Base-by-base conservation (phyloP, 2,329 filamentous ascomycete species). In the Exophiala oligosperma region DNA sequence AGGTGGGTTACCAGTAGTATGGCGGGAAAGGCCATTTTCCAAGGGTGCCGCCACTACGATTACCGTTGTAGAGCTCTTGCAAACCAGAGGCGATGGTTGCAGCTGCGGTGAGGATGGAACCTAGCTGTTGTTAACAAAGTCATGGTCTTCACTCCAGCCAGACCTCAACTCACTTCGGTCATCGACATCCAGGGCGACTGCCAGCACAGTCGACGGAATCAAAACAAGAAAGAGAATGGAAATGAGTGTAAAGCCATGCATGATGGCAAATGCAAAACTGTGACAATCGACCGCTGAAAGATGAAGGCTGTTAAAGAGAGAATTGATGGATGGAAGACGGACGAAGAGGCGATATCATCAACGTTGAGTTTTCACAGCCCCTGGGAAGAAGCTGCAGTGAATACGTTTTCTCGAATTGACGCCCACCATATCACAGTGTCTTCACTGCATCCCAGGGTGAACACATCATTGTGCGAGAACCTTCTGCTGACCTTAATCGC, bases 11-110 rank as follows among this genome's bases (percentile, higher is more conserved):
- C 46, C 46, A 48, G 46, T 48, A 48, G 88, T 74, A 91, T 78
- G 9, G 85, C 84, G 52, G 85, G 84, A 87, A 88, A 2, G 85
- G 84, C 32, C 92, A 75, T 55, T 81, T 73, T 48, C 82, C 82
- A 7, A 80, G 80, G 21, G 78, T 78, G 7, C 75, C 73, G 14
- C 79, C 79, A 1, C 79, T 76, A 48, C 76, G 65, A 60, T 84
- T 81, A 17, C 82, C 82, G 40, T 71, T 73, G 67, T 84, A 84
- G 64, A 77, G 80, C 17, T 68, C 68, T 72, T 83, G 76, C 73
- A 83, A 77, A 47, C 79, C 77, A 57, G 77, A 72, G 3, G 80
- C 80, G 21, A 72, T 69, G 11, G 70, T 70, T 11, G 66, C 67
- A 4, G 78, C 76, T 24, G 77, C 77, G 53, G 67, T 57, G 61